Conservation (phyloP, 1,284 basidiomycete genomes). For the Trametes versicolor region DNA sequence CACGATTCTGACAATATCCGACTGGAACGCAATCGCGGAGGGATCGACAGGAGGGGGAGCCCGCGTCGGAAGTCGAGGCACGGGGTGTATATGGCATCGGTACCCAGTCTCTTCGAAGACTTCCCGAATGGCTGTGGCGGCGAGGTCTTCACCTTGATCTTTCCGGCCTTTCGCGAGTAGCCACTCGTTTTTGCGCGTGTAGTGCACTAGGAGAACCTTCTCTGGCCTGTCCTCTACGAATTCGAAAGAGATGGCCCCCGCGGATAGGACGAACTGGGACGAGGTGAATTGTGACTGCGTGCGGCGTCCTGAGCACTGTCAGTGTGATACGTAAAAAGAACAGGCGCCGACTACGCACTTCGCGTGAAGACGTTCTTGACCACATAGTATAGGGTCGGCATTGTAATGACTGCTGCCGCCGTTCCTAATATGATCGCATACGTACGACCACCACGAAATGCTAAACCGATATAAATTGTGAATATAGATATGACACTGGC, state of each 20-base stretch:
- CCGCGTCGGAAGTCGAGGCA: constrained; percentile 45
- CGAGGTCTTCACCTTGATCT: constrained; percentile 60
- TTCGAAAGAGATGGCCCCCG: constrained; percentile 31
- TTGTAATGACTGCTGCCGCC: too few relatives aligned
- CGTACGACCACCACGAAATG: too few relatives aligned
- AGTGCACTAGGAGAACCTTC: constrained; percentile 30
- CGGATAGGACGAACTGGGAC: constrained; percentile 31
- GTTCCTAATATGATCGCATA: too few relatives aligned
- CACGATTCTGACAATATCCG: constrained; percentile 38
- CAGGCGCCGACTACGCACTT: too few relatives aligned
- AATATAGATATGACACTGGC: too few relatives aligned
- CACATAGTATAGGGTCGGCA: too few relatives aligned
- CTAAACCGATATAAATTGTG: too few relatives aligned
- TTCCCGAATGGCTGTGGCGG: constrained; percentile 60
- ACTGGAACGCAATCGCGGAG: constrained; percentile 42
- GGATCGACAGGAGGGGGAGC: constrained; percentile 47
- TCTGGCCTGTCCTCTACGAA: constrained; percentile 27
- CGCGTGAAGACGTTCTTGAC: too few relatives aligned
- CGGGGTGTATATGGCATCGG: constrained; percentile 49
- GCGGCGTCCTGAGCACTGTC: constrained; percentile 7
- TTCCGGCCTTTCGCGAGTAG: constrained; percentile 69
- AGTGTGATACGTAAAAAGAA: background rate
- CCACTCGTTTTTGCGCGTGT: constrained; percentile 47
- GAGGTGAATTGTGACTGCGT: constrained; percentile 26
- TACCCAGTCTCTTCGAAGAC: constrained; percentile 71